Evolutionary conservation across 2,329 filamentous ascomycete genomes (phyloP).

Genomic region (Cercospora zeae-maydis): DNA sequence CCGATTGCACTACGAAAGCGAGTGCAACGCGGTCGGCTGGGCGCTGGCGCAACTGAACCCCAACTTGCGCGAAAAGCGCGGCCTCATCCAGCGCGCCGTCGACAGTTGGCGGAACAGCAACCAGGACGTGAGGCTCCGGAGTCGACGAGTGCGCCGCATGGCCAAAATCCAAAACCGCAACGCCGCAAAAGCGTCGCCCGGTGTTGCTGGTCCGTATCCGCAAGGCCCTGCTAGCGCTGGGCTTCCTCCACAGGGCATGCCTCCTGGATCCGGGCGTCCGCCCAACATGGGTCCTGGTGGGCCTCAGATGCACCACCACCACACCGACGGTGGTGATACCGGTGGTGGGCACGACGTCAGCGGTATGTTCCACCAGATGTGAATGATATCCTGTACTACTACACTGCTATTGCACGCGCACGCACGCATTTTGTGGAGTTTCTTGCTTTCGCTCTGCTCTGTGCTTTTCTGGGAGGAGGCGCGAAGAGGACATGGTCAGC

Average conservation of each 20-base stretch:
- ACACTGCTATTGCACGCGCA: constrained; percentile 21
- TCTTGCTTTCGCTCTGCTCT: neutral
- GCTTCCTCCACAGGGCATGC: constrained; percentile 64
- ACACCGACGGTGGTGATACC: constrained; percentile 64
- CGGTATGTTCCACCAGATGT: constrained; percentile 98
- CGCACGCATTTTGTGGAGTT: constrained; percentile 21
- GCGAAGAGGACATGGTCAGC: constrained; percentile 14
- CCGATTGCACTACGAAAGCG: constrained; percentile 90
- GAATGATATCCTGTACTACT: constrained; percentile 45
- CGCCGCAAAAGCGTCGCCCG: constrained; percentile 25
- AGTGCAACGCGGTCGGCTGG: constrained; percentile 99
- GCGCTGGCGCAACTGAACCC: constrained; percentile 90
- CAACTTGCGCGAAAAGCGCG: constrained; percentile 84
- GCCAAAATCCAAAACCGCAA: constrained; percentile 84
- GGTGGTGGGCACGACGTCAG: constrained; percentile 69
- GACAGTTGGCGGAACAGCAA: constrained; percentile 99
- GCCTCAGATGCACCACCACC: constrained; percentile 66
- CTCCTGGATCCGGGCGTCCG: constrained; percentile 50
- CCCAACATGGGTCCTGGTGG: constrained; percentile 58
- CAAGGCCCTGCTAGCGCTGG: constrained; percentile 53
- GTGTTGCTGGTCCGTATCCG: constrained; percentile 56
- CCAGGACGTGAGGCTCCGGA: constrained; percentile 86
- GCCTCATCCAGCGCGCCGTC: constrained; percentile 92
- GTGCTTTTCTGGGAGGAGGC: neutral
- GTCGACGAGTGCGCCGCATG: constrained; percentile 87